These are phyloP conservation scores for Pythium coloratum DNA, from an alignment of 352 stramenopile species.

Conservation along the genomic window DNA sequence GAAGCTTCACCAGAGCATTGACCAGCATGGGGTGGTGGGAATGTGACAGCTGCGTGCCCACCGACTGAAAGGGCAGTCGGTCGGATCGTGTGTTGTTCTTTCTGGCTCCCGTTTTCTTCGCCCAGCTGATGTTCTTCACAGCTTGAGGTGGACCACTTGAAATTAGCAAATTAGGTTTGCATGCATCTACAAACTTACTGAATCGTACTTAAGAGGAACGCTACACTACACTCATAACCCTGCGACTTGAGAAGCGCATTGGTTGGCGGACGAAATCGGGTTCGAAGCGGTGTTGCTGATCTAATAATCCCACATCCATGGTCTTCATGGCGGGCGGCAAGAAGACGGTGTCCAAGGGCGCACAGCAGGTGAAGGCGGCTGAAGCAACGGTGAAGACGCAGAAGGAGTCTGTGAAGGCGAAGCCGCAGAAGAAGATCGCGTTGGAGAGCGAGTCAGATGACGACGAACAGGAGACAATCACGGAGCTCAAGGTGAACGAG, in stretches of 20 bases:
- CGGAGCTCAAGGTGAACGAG: slow-evolving; percentile 74
- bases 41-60: slow-evolving; percentile 14
- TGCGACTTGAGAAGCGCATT: slow-evolving; percentile 29
- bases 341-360: slow-evolving; percentile 4
- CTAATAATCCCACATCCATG: background rate
- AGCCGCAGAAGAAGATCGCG: slow-evolving; percentile 7
- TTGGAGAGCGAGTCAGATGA: slow-evolving; percentile 19
- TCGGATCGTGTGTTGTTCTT: background rate
- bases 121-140: background rate
- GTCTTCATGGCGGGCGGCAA: slow-evolving; percentile 11
- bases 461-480: slow-evolving; percentile 21
- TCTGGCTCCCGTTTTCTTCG: slow-evolving; percentile 1
- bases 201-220: background rate
- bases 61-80: background rate
- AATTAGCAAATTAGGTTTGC: background rate
- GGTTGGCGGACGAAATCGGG: slow-evolving; percentile 20
- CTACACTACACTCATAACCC: slow-evolving; percentile 1
- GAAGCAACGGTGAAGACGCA: background rate
- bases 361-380: slow-evolving; percentile 3
- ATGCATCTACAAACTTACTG: slow-evolving; percentile 5
- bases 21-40: background rate
- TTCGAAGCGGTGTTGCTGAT: slow-evolving; percentile 1
- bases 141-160: slow-evolving; percentile 17
- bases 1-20: background rate
- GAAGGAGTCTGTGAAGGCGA: slow-evolving; percentile 12